Percentiles rank a stretch among this genome's conserved stretches.
These are phyloP conservation scores for Pelargonium cotyledonis DNA, from an alignment of 441 rosid species.

Conservation along the genomic window DNA sequence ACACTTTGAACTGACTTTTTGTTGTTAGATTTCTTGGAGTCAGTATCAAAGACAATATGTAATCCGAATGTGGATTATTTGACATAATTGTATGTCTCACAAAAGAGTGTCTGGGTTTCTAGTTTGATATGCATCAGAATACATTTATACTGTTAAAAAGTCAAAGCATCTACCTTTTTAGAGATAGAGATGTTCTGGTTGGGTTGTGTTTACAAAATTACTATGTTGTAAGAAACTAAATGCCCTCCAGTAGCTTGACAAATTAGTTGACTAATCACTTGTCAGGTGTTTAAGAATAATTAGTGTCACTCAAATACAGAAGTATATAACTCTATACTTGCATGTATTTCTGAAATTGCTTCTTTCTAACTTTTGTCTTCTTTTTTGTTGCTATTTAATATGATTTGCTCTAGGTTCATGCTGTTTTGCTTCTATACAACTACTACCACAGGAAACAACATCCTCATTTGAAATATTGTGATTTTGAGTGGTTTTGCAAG, in stretches of 20 bases:
- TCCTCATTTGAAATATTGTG: slow-evolving; percentile 40
- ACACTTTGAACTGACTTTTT: background rate
- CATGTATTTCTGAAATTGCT: background rate
- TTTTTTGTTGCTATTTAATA: slow-evolving; percentile 5
- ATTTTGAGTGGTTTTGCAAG: slow-evolving; percentile 59
- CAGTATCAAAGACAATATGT: background rate
- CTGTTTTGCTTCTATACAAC: slow-evolving; percentile 69
- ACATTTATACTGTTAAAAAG: slow-evolving; percentile 2
- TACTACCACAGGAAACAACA: slow-evolving; percentile 59
- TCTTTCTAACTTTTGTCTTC: background rate
- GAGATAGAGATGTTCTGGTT: background rate
- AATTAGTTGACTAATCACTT: slow-evolving; percentile 4
- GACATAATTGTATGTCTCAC: background rate
- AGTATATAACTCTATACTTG: background rate
- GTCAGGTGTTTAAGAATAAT: background rate
- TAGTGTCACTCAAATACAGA: background rate
- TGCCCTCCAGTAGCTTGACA: background rate
- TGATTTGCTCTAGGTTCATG: slow-evolving; percentile 46
- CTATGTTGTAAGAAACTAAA: background rate
- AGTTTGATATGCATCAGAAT: background rate
- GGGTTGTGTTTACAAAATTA: background rate
- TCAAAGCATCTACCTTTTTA: background rate
- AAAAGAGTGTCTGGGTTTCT: slow-evolving; percentile 1
- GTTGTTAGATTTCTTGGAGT: background rate
- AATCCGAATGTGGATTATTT: background rate